These are phyloP conservation scores for Pseudocercospora cruenta DNA, from an alignment of 2,329 filamentous ascomycete species.

Conservation along the genomic window DNA sequence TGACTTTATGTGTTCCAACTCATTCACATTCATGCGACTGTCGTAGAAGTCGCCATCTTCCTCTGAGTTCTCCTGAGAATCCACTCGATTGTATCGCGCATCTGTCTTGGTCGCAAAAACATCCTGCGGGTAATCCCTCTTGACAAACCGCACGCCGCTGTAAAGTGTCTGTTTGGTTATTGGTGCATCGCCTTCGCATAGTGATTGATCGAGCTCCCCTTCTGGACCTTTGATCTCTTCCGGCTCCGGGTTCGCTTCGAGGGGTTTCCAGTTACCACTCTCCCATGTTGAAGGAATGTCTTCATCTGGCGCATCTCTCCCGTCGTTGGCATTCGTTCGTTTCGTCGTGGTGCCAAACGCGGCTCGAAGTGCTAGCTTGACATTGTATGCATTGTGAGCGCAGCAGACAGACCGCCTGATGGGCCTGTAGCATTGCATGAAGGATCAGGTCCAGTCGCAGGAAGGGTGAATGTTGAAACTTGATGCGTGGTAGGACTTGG, in stretches of 20 bases:
- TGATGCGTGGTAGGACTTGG: background rate
- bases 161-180: background rate
- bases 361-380: conserved; percentile 25
- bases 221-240: background rate
- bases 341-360: conserved; percentile 23
- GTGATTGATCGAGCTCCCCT: background rate
- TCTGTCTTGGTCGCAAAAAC: background rate
- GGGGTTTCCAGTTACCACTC: conserved; percentile 9
- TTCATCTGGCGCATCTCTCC: background rate
- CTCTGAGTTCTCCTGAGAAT: background rate
- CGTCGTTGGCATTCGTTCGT: background rate
- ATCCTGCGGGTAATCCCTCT: background rate
- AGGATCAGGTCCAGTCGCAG: background rate
- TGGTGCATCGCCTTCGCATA: background rate
- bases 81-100: background rate
- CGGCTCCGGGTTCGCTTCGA: background rate
- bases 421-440: conserved; percentile 26
- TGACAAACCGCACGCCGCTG: background rate
- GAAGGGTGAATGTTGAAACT: background rate
- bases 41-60: background rate
- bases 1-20: background rate
- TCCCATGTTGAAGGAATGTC: conserved; percentile 10
- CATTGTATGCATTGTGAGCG: conserved; percentile 31
- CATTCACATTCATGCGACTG: background rate
- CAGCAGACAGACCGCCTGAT: conserved; percentile 25